Evolutionary conservation across 2,329 filamentous ascomycete species (phyloP).

Genomic region (Aspergillus terreus): DNA sequence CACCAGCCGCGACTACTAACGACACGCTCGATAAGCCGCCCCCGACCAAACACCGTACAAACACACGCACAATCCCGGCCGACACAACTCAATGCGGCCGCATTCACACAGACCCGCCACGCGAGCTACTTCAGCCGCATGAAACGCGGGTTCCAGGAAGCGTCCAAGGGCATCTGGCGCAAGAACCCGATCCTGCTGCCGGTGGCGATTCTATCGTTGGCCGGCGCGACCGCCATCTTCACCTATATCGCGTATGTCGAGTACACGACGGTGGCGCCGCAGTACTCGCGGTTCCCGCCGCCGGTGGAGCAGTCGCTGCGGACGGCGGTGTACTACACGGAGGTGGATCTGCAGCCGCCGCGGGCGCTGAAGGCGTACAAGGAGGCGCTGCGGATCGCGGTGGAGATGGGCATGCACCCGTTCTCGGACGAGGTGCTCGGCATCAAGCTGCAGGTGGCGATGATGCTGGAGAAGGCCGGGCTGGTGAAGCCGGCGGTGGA

Average conservation of each 20-base stretch:
- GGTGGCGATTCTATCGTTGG: constrained; percentile 36
- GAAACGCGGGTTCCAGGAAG: constrained; percentile 31
- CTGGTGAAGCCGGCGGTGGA: constrained; percentile 68
- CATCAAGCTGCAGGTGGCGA: constrained; percentile 76
- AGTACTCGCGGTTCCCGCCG: constrained; percentile 42
- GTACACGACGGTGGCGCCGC: constrained; percentile 38
- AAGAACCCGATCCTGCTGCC: constrained; percentile 42
- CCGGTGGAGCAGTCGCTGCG: constrained; percentile 61
- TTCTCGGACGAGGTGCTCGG: constrained; percentile 90
- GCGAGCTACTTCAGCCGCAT: constrained; percentile 28
- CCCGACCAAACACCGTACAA: not conserved
- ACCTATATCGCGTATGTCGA: constrained; percentile 43
- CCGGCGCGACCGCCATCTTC: constrained; percentile 33
- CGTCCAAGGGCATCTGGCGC: constrained; percentile 38
- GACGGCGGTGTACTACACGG: constrained; percentile 80
- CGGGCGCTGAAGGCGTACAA: constrained; percentile 81
- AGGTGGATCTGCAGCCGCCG: constrained; percentile 68
- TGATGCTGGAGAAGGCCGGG: constrained; percentile 73
- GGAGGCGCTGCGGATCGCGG: constrained; percentile 69
- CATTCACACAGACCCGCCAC: constrained; percentile 17
- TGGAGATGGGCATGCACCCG: constrained; percentile 73
- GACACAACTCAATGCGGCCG: constrained; percentile 7
- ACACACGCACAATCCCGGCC: not conserved
- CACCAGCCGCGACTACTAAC: constrained; percentile 8
- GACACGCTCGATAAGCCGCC: constrained; percentile 8